These are phyloP conservation scores for Myotisia sp. DNA, from an alignment of 2,329 filamentous ascomycete genomes.

Conservation along the genomic window DNA sequence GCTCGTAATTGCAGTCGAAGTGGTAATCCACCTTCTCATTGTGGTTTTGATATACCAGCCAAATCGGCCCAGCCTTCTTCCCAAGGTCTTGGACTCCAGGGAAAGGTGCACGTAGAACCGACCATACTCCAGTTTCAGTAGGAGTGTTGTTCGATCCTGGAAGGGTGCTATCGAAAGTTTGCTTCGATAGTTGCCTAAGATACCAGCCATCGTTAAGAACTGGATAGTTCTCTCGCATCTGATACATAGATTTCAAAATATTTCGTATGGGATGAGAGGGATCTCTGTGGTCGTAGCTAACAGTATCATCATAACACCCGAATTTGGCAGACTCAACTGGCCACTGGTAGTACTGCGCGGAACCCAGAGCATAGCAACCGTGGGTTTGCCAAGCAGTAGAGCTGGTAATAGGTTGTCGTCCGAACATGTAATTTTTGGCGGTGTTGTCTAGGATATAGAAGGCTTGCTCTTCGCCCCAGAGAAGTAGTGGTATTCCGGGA, in stretches of 20 bases:
- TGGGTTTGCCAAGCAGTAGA: constrained; percentile 50
- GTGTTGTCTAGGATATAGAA: constrained; percentile 52
- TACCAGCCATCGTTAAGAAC: constrained; percentile 47
- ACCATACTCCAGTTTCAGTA: constrained; percentile 49
- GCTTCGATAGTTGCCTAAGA: constrained; percentile 42
- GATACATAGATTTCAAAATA: constrained; percentile 47
- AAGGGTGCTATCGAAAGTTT: constrained; percentile 37
- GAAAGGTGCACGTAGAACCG: constrained; percentile 39
- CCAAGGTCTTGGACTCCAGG: constrained; percentile 40
- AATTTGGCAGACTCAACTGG: constrained; percentile 40
- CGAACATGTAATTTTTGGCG: constrained; percentile 51
- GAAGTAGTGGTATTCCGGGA: constrained; percentile 46
- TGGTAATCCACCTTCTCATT: constrained; percentile 39
- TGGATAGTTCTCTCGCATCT: constrained; percentile 43
- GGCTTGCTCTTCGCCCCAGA: constrained; percentile 53
- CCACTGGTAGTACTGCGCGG: constrained; percentile 44
- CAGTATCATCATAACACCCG: constrained; percentile 44
- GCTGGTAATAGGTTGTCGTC: constrained; percentile 48
- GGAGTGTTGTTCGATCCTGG: constrained; percentile 39
- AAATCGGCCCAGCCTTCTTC: constrained; percentile 33
- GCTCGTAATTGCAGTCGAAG: constrained; percentile 42
- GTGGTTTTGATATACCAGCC: constrained; percentile 33
- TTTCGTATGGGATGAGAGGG: constrained; percentile 48
- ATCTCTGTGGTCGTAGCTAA: constrained; percentile 48
- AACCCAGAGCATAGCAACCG: constrained; percentile 46